Percentiles rank a stretch among this genome's conserved stretches.
These are phyloP conservation scores for Trypanosoma avium DNA, from an alignment of 208 protist species.

Conservation along the genomic window DNA sequence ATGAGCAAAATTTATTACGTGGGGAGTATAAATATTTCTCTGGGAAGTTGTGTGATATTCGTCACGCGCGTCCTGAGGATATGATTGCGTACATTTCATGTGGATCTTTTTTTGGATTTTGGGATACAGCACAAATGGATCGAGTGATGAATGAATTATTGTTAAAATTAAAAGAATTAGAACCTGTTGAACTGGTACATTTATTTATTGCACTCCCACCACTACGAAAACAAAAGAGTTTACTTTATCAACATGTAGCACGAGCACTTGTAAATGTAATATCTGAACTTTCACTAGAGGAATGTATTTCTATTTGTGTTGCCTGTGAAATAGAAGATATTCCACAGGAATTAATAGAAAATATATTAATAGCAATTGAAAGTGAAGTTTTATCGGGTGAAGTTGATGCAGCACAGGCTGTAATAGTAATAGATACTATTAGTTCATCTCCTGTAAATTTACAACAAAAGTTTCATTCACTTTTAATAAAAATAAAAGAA, in stretches of 20 bases:
- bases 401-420: constrained; percentile 44
- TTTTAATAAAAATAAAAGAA: constrained; percentile 25
- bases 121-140: constrained; percentile 81
- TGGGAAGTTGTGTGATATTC: constrained; percentile 85
- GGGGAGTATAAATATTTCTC: constrained; percentile 94
- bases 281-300: constrained; percentile 69
- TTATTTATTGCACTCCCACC: constrained; percentile 70
- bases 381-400: constrained; percentile 24
- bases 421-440: constrained; percentile 66
- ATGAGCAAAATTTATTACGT: constrained; percentile 82
- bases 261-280: constrained; percentile 47
- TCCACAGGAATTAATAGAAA: constrained; percentile 47
- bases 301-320: constrained; percentile 57
- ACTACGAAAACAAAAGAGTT: constrained; percentile 59
- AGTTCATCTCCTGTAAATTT: constrained; percentile 26
- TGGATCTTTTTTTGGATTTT: constrained; percentile 88
- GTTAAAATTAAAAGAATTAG: constrained; percentile 51
- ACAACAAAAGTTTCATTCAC: constrained; percentile 18
- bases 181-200: constrained; percentile 49
- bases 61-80: constrained; percentile 58
- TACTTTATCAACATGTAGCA: constrained; percentile 47
- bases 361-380: constrained; percentile 46
- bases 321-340: constrained; percentile 50
- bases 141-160: constrained; percentile 63
- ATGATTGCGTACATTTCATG: constrained; percentile 82